Conservation (phyloP, 2,329 filamentous ascomycete genomes). For the Neofusicoccum ribis region DNA sequence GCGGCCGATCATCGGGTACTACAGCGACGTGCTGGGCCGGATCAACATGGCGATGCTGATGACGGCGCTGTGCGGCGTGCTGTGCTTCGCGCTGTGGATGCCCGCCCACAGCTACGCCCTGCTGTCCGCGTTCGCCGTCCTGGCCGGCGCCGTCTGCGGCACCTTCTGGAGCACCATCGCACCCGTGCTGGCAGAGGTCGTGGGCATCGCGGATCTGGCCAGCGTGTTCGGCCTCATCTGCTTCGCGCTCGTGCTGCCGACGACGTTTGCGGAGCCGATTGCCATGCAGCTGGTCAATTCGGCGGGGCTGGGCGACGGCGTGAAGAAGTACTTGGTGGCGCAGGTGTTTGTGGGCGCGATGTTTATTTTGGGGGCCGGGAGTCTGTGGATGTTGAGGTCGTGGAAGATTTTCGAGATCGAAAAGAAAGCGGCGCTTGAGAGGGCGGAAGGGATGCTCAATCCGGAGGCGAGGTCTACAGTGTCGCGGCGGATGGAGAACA, state of each 20-base stretch:
- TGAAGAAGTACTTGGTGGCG: background rate
- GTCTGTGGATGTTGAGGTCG: constrained; percentile 12
- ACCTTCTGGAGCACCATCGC: constrained; percentile 45
- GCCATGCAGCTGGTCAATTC: constrained; percentile 27
- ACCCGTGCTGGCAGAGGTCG: constrained; percentile 29
- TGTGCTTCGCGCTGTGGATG: constrained; percentile 49
- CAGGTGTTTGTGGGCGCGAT: constrained; percentile 14
- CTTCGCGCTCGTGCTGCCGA: constrained; percentile 27
- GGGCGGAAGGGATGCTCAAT: constrained; percentile 20
- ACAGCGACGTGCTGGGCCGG: constrained; percentile 48
- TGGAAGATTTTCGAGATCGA: constrained; percentile 18
- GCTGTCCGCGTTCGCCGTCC: constrained; percentile 45
- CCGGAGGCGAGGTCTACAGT: background rate
- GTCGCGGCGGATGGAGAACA: background rate
- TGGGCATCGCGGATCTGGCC: constrained; percentile 27
- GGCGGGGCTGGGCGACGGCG: constrained; percentile 18
- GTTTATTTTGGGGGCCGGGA: constrained; percentile 5
- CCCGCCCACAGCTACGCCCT: constrained; percentile 45
- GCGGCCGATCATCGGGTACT: constrained; percentile 48
- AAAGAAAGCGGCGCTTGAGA: background rate
- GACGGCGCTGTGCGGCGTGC: constrained; percentile 35
- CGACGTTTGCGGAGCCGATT: constrained; percentile 29
- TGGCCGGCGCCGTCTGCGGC: constrained; percentile 48
- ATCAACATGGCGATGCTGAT: constrained; percentile 44
- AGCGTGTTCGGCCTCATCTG: constrained; percentile 29